Percentiles rank a stretch among this genome's conserved stretches.
These are phyloP conservation scores for Ustilago nuda DNA, from an alignment of 1,284 basidiomycete genomes.

Conservation along the genomic window DNA sequence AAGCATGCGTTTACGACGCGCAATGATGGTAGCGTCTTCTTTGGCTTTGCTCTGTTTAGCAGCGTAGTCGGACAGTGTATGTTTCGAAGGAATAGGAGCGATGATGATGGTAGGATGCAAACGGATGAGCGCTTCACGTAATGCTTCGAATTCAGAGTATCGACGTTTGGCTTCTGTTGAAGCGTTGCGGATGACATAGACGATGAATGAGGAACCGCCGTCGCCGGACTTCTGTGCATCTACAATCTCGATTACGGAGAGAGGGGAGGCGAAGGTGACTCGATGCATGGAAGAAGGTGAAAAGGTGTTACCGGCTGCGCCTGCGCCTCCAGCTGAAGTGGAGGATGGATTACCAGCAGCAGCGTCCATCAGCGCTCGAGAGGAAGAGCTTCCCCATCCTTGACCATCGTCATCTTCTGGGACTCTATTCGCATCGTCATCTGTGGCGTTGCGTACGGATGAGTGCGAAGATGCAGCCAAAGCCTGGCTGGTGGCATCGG, in stretches of 20 bases:
- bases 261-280: slow-evolving; percentile 38
- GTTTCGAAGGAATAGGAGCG: slow-evolving; percentile 97
- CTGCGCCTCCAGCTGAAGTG: not conserved
- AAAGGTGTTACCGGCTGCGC: not conserved
- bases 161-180: slow-evolving; percentile 85
- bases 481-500: slow-evolving; percentile 7
- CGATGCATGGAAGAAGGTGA: slow-evolving; percentile 25
- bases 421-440: slow-evolving; percentile 6
- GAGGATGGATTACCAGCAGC: slow-evolving; percentile 1
- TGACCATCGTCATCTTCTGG: slow-evolving; percentile 35
- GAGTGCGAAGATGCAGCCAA: slow-evolving; percentile 27
- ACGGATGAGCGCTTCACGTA: slow-evolving; percentile 83
- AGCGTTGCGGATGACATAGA: slow-evolving; percentile 90
- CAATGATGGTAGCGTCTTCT: slow-evolving; percentile 92
- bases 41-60: slow-evolving; percentile 97
- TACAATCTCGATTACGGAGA: slow-evolving; percentile 66
- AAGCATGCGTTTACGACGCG: slow-evolving; percentile 90
- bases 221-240: slow-evolving; percentile 95
- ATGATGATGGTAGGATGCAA: slow-evolving; percentile 97
- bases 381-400: slow-evolving; percentile 43
- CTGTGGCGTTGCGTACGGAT: slow-evolving; percentile 7
- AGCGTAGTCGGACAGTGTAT: slow-evolving; percentile 94
- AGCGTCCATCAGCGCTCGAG: slow-evolving; percentile 25
- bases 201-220: slow-evolving; percentile 85
- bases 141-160: slow-evolving; percentile 96